These are phyloP conservation scores for Allomyces javanicus DNA, from an alignment of 192 early-diverging fungal species.

Conservation along the genomic window DNA sequence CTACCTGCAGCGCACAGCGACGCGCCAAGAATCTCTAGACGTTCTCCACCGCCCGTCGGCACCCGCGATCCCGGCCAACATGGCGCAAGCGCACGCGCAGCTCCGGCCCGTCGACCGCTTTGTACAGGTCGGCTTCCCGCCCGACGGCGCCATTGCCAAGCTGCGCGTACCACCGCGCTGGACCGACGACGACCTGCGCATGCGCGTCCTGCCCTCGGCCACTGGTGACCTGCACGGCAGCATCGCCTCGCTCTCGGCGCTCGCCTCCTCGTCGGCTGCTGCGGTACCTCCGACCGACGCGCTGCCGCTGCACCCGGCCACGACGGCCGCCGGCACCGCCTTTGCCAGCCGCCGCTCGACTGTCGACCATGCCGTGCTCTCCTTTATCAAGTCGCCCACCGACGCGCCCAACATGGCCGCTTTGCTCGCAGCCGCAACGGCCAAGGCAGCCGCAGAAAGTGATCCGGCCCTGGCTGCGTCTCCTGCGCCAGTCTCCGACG, in stretches of 20 bases:
- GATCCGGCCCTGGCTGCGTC: too few relatives aligned
- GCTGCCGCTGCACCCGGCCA: background rate
- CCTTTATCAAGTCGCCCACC: too few relatives aligned
- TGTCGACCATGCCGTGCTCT: background rate
- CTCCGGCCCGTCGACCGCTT: background rate
- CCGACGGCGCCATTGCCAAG: background rate
- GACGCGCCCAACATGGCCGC: too few relatives aligned
- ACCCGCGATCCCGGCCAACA: too few relatives aligned
- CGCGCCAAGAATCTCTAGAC: too few relatives aligned
- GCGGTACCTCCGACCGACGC: background rate
- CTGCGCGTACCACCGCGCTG: background rate
- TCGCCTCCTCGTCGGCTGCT: background rate
- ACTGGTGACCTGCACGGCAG: too few relatives aligned
- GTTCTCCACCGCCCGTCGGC: too few relatives aligned
- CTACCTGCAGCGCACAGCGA: too few relatives aligned
- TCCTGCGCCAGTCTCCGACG: too few relatives aligned
- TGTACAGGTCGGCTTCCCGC: background rate
- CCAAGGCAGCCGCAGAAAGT: too few relatives aligned
- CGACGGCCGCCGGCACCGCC: background rate
- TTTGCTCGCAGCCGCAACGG: too few relatives aligned
- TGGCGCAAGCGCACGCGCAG: too few relatives aligned
- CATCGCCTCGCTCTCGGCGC: background rate
- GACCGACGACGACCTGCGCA: background rate
- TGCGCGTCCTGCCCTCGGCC: background rate
- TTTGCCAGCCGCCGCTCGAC: background rate